Evolutionary conservation across 257 asterid species (phyloP).

Genomic region (Solanum corneliomulleri): DNA sequence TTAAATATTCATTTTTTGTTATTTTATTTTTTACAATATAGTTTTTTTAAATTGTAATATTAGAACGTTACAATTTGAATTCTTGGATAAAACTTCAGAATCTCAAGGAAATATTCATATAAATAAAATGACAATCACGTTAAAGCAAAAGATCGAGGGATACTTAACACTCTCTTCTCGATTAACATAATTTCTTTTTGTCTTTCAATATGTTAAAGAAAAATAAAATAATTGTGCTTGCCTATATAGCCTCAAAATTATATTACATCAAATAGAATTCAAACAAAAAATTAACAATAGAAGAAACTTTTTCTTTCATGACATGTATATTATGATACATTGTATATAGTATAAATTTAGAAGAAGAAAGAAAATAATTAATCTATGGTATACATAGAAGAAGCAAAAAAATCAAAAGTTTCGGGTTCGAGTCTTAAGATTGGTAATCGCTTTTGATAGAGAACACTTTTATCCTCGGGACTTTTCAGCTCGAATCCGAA

Average conservation of each 20-base stretch:
- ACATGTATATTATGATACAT: neutral
- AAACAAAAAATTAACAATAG: neutral
- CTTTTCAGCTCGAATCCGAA: neutral
- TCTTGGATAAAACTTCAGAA: no score
- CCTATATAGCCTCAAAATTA: no score
- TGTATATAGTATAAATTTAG: neutral
- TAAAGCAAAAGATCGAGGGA: no score
- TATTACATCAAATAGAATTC: neutral
- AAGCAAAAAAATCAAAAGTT: neutral
- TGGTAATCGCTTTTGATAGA: neutral
- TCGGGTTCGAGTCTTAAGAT: neutral
- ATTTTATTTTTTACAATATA: no score
- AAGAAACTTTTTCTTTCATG: neutral
- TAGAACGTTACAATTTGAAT: neutral
- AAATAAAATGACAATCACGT: no score
- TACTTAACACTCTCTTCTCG: neutral
- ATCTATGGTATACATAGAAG: neutral
- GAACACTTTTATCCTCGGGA: neutral
- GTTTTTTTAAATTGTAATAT: no score
- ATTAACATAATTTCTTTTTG: neutral
- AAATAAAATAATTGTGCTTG: no score
- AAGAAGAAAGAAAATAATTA: neutral
- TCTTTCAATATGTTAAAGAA: neutral
- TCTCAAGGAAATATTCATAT: no score
- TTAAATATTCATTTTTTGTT: no score